Base-by-base conservation (phyloP, 2,329 filamentous ascomycete genomes). In the Penicillium janthinellum region DNA sequence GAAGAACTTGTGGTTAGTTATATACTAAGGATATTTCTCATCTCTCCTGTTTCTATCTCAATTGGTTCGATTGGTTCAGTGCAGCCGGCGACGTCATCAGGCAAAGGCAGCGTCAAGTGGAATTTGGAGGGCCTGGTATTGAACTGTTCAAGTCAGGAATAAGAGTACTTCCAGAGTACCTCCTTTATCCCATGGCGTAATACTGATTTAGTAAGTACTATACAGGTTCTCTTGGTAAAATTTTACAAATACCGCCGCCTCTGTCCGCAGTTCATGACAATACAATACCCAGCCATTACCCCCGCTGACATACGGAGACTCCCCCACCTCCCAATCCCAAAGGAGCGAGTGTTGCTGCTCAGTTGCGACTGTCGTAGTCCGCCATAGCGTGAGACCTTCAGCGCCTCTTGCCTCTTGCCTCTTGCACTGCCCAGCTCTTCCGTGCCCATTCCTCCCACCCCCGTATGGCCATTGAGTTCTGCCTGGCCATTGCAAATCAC, bases 261-360 rank as follows among this genome's bases (percentile, higher is more conserved):
- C n/a, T 31, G 4, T 2, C 25, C 7, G 14, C 10, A 2, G 2
- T 11, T 1, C 5, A 14, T 47, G 25, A 31, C 44, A 6, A 47
- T 47, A 47, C 44, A 3, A 31, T 49, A 49, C 47, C n/a, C 10
- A 3, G 20, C 28, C 10, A 35, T 35, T 12, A 20, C 47, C 28
- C 15, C 47, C 31, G 28, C 47, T 49, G 15, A 49, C 47, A 35
- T 49, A 49, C 47, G 47, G 31, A 14, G 37, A 37, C 17, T 14
- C 34, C 60, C 62, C 62, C 62, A 50, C 61, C 44, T 51, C 44
- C 14, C 44, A 45, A 28, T 51, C 44, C 25, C 44, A 45, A 28
- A 31, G 8, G 22, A 4, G 10, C 17, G 41, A 41, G 42, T 28
- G 22, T 22, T 15, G 6, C 44, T 28, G 44, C 28, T 31, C 1